Base-by-base conservation (phyloP, 768 basidiomycete genomes). In the Pleurotus citrinopileatus region DNA sequence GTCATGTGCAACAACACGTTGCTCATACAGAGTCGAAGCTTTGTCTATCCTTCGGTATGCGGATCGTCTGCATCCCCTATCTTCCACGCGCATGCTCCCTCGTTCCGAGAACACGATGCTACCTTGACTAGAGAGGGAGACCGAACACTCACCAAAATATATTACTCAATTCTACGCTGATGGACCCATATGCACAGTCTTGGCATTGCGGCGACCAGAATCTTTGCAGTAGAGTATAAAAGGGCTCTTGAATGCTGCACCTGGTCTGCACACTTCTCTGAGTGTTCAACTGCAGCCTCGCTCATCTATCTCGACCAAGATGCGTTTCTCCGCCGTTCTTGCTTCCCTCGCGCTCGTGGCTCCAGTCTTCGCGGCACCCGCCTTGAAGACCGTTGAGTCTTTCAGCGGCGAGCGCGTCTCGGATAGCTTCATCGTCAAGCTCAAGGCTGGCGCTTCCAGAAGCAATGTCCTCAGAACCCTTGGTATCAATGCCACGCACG, bases 351-450 rank as follows among this genome's bases (percentile, higher is more conserved):
- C 48, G 15, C 17, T 51, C 15, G 10, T 51, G 19, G 48, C 48
- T 25, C 48, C 48, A 26, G 48, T 37, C 10, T 51, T 51, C 22
- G 48, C 48, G 29, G 48, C 34, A 1, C 48, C 48, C 19, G 48
- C 48, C 20, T 17, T 51, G 48, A 51, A 51, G 48, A 51, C 48
- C 27, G 42, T 59, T 43, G 55, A 55, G 29, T 56, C 36, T n/a
- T 55, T 53, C 45, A 46, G 22, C 5, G 57, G 55, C 15, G 25
- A 52, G 29, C 48, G 48, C 34, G 27, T 42, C 29, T 51, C 38
- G 17, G 55, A 55, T n/a, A 52, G 42, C 13, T 55, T 52, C 46
- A 66, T 66, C 54, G 60, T 66, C 55, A 60, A 52, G 28, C 59
- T 65, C 47, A 66, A 66, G 52, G 43, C 55, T 7, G 60, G 60